Percentiles rank a stretch among this genome's conserved stretches.
Evolutionary conservation across 148 eudicot species (phyloP).

Genomic region (Chenopodium berlandieri): DNA sequence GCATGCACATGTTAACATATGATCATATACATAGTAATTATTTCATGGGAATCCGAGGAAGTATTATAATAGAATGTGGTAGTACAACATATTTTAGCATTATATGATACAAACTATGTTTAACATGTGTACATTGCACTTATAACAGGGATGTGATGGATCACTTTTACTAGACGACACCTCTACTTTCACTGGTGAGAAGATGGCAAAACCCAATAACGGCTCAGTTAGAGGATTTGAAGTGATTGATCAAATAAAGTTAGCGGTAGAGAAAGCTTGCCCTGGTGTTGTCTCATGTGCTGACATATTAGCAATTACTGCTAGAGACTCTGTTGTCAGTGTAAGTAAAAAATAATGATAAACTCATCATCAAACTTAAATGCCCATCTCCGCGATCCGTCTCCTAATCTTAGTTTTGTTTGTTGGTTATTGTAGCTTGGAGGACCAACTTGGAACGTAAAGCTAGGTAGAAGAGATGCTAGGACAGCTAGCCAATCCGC

Average conservation of each 20-base stretch:
- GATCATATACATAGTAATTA: too few species aligned
- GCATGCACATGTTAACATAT: background rate
- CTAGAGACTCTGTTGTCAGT: slow-evolving; percentile 34
- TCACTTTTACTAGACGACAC: slow-evolving; percentile 3
- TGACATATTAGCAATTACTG: background rate
- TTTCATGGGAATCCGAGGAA: too few species aligned
- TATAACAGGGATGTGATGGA: background rate
- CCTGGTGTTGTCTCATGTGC: background rate
- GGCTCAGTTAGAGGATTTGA: background rate
- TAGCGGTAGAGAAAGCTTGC: background rate
- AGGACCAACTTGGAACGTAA: slow-evolving; percentile 45
- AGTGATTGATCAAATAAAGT: background rate
- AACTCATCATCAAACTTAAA: background rate
- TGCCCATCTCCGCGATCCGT: too few species aligned
- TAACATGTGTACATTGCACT: background rate
- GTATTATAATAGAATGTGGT: too few species aligned
- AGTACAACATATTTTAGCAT: too few species aligned
- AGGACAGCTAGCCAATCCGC: slow-evolving; percentile 32
- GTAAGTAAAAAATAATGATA: slow-evolving; percentile 3
- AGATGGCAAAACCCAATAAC: background rate
- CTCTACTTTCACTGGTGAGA: background rate
- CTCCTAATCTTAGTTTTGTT: background rate
- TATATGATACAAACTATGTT: too few species aligned
- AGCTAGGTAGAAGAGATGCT: slow-evolving; percentile 47
- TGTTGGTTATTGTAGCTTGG: slow-evolving; percentile 29